Percentiles rank a stretch among this genome's conserved stretches.
Evolutionary conservation across 176 grass and related monocot species (phyloP).

Genomic region (Ensete ventricosum): DNA sequence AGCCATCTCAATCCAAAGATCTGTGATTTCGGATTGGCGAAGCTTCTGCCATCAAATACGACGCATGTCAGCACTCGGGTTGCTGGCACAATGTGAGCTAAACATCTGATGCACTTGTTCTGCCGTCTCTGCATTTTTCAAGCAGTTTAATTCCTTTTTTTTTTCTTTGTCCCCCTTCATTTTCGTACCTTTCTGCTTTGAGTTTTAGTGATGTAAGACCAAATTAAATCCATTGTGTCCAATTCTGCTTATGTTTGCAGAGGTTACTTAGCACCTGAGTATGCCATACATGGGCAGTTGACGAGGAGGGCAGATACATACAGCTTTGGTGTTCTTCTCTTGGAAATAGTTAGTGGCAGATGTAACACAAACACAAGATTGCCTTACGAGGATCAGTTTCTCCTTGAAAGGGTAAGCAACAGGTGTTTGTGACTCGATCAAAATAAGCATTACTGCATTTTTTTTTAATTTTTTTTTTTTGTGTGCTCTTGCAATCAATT

Average conservation of each 20-base stretch:
- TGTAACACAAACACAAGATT: neutral
- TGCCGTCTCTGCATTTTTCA: neutral
- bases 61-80: neutral
- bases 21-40: constrained; percentile 2
- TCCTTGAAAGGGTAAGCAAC: constrained; percentile 4
- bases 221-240: neutral
- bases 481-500: neutral
- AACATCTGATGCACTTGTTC: neutral
- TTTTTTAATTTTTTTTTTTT: neutral
- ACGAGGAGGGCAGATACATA: neutral
- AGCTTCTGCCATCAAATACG: neutral
- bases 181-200: neutral
- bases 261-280: constrained; percentile 9
- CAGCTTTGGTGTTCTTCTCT: constrained; percentile 3
- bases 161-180: neutral
- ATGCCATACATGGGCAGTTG: neutral
- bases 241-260: neutral
- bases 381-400: neutral
- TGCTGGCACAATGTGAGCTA: neutral
- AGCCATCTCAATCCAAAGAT: constrained; percentile 1
- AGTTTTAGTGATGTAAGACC: neutral
- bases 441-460: neutral
- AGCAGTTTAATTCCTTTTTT: too few relatives aligned
- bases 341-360: constrained; percentile 11
- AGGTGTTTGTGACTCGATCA: neutral